A percentile compares a stretch with the other conserved stretches of the same genome.
Evolutionary conservation across 768 basidiomycete genomes (phyloP).

Genomic region (Auricularia heimuer): DNA sequence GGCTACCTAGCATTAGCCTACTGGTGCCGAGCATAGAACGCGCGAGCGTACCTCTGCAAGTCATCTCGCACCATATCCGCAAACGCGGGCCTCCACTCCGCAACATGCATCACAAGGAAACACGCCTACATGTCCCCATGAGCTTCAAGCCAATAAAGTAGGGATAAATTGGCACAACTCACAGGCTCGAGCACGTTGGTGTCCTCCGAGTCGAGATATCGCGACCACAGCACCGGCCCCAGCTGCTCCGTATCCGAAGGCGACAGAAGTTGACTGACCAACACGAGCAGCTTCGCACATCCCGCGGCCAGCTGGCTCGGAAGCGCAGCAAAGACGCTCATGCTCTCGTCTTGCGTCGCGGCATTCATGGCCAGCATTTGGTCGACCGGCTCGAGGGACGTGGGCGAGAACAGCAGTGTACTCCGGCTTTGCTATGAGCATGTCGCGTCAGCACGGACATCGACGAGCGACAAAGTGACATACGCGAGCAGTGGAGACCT

Average conservation of each 20-base stretch:
- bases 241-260: slow-evolving; percentile 41
- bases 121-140: slow-evolving; percentile 27
- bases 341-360: slow-evolving; percentile 23
- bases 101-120: slow-evolving; percentile 64
- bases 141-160: slow-evolving; percentile 4
- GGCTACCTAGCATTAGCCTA: slow-evolving; percentile 23
- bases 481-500: slow-evolving; percentile 1
- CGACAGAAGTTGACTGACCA: slow-evolving; percentile 45
- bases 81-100: slow-evolving; percentile 47
- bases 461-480: not conserved
- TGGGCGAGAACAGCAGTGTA: not conserved
- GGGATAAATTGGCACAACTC: slow-evolving; percentile 28
- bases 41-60: slow-evolving; percentile 37
- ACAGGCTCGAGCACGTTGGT: slow-evolving; percentile 40
- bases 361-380: not conserved
- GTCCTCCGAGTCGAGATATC: slow-evolving; percentile 32
- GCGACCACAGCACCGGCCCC: slow-evolving; percentile 48
- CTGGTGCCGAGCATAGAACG: not conserved
- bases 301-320: slow-evolving; percentile 36
- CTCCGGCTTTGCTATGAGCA: not conserved
- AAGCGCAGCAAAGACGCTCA: slow-evolving; percentile 27
- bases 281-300: slow-evolving; percentile 50
- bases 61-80: slow-evolving; percentile 43
- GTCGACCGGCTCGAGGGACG: not conserved
- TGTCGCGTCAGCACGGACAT: not conserved